Conservation (phyloP, 2,329 filamentous ascomycete species). For the Xylariaceae sp. region DNA sequence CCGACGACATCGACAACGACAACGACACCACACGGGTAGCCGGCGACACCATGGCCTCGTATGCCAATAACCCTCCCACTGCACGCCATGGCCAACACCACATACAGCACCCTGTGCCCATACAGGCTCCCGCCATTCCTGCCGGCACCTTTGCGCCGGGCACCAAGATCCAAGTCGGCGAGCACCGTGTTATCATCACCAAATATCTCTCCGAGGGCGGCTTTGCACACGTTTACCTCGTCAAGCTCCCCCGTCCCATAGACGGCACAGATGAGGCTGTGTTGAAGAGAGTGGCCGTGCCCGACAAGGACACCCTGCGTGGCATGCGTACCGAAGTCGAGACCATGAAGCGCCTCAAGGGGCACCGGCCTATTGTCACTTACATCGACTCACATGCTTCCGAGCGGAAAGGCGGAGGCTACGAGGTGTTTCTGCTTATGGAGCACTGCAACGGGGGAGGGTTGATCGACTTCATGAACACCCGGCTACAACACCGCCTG, state of each 20-base stretch:
- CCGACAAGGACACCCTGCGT: conserved; percentile 88
- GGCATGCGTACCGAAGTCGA: conserved; percentile 98
- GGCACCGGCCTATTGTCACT: conserved; percentile 91
- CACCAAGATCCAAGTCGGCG: conserved; percentile 94
- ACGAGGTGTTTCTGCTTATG: conserved; percentile 98
- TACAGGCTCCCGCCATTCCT: conserved; percentile 43
- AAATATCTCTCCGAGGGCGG: conserved; percentile 97
- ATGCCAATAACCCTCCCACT: conserved; percentile 26
- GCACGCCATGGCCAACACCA: conserved; percentile 37
- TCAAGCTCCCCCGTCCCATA: conserved; percentile 74
- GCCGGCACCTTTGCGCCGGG: conserved; percentile 86
- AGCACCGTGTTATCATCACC: conserved; percentile 88
- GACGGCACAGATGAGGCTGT: conserved; percentile 79
- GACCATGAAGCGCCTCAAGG: conserved; percentile 99
- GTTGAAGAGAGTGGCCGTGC: conserved; percentile 91
- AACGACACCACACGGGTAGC: neutral
- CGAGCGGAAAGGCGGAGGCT: conserved; percentile 85
- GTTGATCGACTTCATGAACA: conserved; percentile 99
- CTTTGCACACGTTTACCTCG: conserved; percentile 97
- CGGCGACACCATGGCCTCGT: conserved; percentile 25
- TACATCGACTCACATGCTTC: conserved; percentile 99
- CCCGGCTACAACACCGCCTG: conserved; percentile 87
- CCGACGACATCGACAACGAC: conserved; percentile 12
- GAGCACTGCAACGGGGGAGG: conserved; percentile 94
- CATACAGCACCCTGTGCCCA: conserved; percentile 31